phyloP scores from a whole-genome alignment of 192 early-diverging fungal genomes.

The Chytriomyces sp. region DNA sequence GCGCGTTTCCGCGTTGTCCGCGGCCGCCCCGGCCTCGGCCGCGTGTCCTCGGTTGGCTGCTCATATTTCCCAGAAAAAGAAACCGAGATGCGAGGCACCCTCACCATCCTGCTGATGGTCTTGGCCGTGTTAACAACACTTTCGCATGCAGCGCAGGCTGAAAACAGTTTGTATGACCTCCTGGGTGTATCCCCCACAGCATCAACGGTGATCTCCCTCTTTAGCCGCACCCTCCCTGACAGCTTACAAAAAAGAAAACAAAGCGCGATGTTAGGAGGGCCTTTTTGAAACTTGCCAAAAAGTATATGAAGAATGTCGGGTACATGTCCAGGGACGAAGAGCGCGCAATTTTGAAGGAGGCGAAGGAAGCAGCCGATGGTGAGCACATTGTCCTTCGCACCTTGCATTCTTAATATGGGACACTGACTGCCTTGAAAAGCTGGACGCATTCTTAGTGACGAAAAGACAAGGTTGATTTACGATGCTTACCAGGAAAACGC shows the following conservation, averaged over 20 bases:
- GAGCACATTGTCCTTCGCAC: neutral
- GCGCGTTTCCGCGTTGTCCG: neutral
- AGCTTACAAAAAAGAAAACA: neutral
- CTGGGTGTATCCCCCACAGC: conserved; percentile 82
- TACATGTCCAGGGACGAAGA: neutral
- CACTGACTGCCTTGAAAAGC: neutral
- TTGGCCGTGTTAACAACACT: conserved; percentile 24
- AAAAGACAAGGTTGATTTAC: conserved; percentile 87
- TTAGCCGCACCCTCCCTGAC: neutral
- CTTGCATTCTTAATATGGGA: neutral
- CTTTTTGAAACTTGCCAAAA: conserved; percentile 71
- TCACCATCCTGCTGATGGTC: neutral
- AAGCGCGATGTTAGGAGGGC: conserved; percentile 88
- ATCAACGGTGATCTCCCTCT: conserved; percentile 42
- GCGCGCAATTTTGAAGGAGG: neutral
- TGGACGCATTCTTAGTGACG: conserved; percentile 69
- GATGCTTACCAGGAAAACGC: conserved; percentile 96
- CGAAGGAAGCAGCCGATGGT: neutral
- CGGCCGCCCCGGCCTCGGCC: neutral
- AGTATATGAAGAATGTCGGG: neutral
- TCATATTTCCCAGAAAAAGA: neutral
- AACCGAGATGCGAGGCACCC: neutral
- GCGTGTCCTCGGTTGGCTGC: no score
- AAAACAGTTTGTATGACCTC: conserved; percentile 82
- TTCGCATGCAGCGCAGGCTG: conserved; percentile 35